Evolutionary conservation across 345 rosid species (phyloP).

Genomic region (Murraya koenigii): DNA sequence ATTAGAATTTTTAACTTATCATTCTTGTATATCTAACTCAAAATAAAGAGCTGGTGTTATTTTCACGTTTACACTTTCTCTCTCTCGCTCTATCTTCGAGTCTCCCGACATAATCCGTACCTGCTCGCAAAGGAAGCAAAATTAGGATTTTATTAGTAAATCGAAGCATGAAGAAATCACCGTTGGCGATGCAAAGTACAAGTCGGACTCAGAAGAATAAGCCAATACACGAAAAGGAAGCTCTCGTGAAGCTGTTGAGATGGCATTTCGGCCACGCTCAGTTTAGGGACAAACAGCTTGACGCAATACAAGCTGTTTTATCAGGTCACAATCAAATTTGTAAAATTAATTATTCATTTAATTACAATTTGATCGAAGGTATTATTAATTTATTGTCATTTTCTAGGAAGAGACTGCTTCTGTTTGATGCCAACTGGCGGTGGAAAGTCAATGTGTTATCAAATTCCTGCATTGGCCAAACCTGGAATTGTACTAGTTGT

Average conservation of each 20-base stretch:
- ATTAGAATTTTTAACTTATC: not conserved
- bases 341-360: not conserved
- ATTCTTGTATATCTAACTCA: not conserved
- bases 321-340: conserved; percentile 40
- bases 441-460: conserved; percentile 97
- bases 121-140: not conserved
- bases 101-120: too few species aligned
- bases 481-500: conserved; percentile 88
- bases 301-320: conserved; percentile 82
- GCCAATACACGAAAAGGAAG: conserved; percentile 49
- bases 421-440: conserved; percentile 98
- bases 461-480: conserved; percentile 88
- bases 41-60: not conserved
- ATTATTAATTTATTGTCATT: not conserved
- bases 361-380: not conserved
- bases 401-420: conserved; percentile 81
- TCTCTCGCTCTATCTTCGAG: too few species aligned
- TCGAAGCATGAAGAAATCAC: conserved; percentile 61
- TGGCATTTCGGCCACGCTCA: conserved; percentile 92
- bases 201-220: conserved; percentile 34
- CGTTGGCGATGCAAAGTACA: conserved; percentile 56
- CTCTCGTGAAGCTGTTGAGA: conserved; percentile 77
- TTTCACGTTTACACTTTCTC: too few species aligned
- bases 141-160: not conserved
- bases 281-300: conserved; percentile 84